Conservation (phyloP, 2,329 filamentous ascomycete species). For the Tolypocladium endophyticum region DNA sequence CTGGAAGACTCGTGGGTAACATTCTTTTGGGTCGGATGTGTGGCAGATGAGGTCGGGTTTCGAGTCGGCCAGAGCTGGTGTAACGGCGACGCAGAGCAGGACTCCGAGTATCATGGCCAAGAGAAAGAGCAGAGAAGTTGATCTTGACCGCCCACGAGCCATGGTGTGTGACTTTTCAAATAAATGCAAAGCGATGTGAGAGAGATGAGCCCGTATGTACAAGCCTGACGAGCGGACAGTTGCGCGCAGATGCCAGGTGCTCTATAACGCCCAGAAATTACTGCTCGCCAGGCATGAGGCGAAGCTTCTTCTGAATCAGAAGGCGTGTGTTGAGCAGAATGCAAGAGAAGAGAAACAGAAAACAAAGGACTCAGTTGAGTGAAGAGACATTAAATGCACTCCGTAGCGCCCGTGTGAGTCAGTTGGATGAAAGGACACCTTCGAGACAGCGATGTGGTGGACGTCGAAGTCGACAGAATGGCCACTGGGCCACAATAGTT, state of each 20-base stretch:
- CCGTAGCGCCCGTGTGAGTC: not conserved
- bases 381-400: not conserved
- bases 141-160: not conserved
- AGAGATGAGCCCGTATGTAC: not conserved
- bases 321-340: not conserved
- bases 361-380: not conserved
- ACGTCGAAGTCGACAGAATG: not conserved
- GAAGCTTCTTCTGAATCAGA: too few relatives aligned
- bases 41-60: conserved; percentile 54
- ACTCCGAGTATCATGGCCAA: conserved; percentile 15
- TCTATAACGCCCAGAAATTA: not conserved
- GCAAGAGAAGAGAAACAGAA: not conserved
- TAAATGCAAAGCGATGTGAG: not conserved
- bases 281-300: not conserved
- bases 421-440: not conserved
- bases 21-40: conserved; percentile 46
- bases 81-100: conserved; percentile 14
- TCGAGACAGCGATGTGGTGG: not conserved
- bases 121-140: not conserved
- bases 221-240: not conserved
- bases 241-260: not conserved
- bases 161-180: not conserved
- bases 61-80: conserved; percentile 17
- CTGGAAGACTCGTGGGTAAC: conserved; percentile 55
- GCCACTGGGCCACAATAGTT: not conserved